These are phyloP conservation scores for Plasmopara halstedii DNA, from an alignment of 352 stramenopile genomes.

Conservation along the genomic window DNA sequence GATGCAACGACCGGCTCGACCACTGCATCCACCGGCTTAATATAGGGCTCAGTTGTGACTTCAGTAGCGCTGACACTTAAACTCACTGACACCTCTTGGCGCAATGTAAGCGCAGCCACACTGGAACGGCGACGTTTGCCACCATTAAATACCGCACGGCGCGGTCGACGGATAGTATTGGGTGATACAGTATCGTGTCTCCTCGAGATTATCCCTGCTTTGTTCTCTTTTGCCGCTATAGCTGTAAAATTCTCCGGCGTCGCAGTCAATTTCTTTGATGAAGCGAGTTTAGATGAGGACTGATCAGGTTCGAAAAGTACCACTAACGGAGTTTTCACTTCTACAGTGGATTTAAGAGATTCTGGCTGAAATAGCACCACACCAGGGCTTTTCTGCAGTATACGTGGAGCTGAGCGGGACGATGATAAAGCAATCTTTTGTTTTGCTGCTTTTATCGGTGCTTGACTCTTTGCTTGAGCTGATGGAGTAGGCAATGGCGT, in stretches of 20 bases:
- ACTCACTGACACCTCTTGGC: slow-evolving; percentile 23
- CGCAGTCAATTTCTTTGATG: slow-evolving; percentile 2
- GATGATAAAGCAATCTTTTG: neutral
- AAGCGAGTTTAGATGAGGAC: slow-evolving; percentile 1
- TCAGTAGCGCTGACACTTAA: slow-evolving; percentile 11
- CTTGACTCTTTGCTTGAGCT: slow-evolving; percentile 2
- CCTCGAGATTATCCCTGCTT: slow-evolving; percentile 6
- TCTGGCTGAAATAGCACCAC: slow-evolving; percentile 28
- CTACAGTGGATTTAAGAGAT: slow-evolving; percentile 19
- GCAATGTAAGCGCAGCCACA: slow-evolving; percentile 18
- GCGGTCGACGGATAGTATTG: slow-evolving; percentile 22
- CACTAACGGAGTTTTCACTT: slow-evolving; percentile 19
- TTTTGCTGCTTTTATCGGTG: neutral
- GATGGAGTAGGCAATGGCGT: slow-evolving; percentile 3
- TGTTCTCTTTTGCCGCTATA: slow-evolving; percentile 11
- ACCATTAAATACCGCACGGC: slow-evolving; percentile 35
- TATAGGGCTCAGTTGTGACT: slow-evolving; percentile 1
- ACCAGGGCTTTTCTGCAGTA: slow-evolving; percentile 13
- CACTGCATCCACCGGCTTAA: neutral
- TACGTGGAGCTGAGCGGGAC: neutral
- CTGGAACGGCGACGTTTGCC: slow-evolving; percentile 28
- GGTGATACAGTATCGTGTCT: slow-evolving; percentile 5
- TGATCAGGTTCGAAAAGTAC: slow-evolving; percentile 26
- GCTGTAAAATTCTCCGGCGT: slow-evolving; percentile 17
- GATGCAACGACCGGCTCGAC: slow-evolving; percentile 1